Base-by-base conservation (phyloP, 129 eudicot genomes). In the Erigeron canadensis region DNA sequence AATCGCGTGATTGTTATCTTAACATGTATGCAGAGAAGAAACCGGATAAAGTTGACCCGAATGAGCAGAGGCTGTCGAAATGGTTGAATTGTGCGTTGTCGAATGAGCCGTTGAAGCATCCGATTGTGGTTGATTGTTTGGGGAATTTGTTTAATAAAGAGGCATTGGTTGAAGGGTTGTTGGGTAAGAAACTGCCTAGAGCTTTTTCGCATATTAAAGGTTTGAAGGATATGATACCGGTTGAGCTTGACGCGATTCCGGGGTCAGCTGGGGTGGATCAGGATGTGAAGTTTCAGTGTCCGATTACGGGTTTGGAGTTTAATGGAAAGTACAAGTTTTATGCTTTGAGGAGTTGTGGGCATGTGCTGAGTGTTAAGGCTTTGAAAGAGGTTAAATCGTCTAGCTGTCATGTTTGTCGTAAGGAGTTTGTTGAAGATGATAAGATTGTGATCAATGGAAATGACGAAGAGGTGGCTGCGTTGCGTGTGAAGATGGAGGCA, bases 1-100 rank as follows among this genome's bases (percentile, higher is more conserved):
- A 93, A 86, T 93, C 98, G 0, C 89, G 98, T 12, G 98, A 93
- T 75, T 93, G 98, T 53, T 93, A 87, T 28, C 84, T 93, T 51
- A 93, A 89, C 67, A 93, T 93, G 98, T 93, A 93, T 58, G 96
- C 96, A 0, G 84, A 65, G 6, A 93, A 85, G 38, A 89, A 93
- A 79, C 98, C 98, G 1, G 98, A 93, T 65, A 93, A 89, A 50
- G 86, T 81, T 21, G 98, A 93, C 28, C 98, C 98, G 0, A 87
- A 89, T 7, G 98, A 93, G 77, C 79, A 83, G 70, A 70, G 96
- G 2, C 58, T 93, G 5, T 86, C 95, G 2, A 89, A 83, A 65
- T 93, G 95, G 91, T 48, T 82, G 69, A 91, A 89, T 63, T 93
- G 98, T 23, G 88, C 95, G 51, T 70, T 93, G 18, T 84, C 98